These are phyloP conservation scores for Dinochytrium kinnereticum DNA, from an alignment of 371 early-diverging fungal species.

Conservation along the genomic window DNA sequence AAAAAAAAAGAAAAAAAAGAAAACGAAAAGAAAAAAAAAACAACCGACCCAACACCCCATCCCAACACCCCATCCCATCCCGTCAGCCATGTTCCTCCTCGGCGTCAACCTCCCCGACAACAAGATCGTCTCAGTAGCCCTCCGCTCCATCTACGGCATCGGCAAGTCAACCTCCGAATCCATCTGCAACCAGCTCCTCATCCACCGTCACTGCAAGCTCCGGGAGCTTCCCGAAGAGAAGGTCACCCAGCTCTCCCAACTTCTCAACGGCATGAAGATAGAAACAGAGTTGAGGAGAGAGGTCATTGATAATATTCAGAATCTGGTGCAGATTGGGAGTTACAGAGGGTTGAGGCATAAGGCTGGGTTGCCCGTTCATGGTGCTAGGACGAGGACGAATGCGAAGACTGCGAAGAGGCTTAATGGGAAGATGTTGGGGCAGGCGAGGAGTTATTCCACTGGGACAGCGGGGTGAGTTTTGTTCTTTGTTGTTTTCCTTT, in stretches of 20 bases:
- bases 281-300: slow-evolving; percentile 88
- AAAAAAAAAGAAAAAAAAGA: too few species aligned
- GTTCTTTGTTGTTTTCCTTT: background rate
- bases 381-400: slow-evolving; percentile 89
- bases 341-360: slow-evolving; percentile 87
- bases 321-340: slow-evolving; percentile 79
- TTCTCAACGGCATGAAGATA: slow-evolving; percentile 87
- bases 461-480: background rate
- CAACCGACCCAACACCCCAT: background rate
- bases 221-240: slow-evolving; percentile 86
- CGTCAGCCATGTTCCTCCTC: slow-evolving; percentile 33
- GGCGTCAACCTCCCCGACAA: slow-evolving; percentile 71
- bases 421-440: slow-evolving; percentile 57
- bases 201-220: slow-evolving; percentile 74
- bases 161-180: slow-evolving; percentile 76
- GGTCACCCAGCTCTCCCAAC: slow-evolving; percentile 80
- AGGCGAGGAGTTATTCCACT: background rate
- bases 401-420: slow-evolving; percentile 85
- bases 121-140: slow-evolving; percentile 75
- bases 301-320: slow-evolving; percentile 77
- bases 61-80: background rate
- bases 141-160: slow-evolving; percentile 93
- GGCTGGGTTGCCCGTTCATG: slow-evolving; percentile 88
- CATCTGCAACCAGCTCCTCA: slow-evolving; percentile 78
- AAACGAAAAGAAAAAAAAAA: background rate